These are phyloP conservation scores for Ceratocystis albifundus DNA, from an alignment of 2,329 filamentous ascomycete species.

Conservation along the genomic window DNA sequence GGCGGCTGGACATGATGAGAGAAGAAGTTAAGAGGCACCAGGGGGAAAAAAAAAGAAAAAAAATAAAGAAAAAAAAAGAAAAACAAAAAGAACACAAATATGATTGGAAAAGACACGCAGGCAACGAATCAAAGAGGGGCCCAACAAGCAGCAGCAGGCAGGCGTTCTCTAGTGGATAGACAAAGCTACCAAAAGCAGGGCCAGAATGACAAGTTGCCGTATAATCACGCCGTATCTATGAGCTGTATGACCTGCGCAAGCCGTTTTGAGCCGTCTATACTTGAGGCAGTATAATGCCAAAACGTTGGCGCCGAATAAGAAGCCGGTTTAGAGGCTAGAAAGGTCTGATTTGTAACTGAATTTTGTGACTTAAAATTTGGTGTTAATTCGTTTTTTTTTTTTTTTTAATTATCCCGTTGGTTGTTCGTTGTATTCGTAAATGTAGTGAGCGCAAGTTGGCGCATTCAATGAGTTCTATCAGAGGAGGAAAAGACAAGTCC, in stretches of 20 bases:
- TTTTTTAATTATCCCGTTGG: background rate
- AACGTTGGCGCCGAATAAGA: no score
- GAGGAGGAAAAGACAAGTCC: background rate
- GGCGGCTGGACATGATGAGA: slow-evolving; percentile 35
- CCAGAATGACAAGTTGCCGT: no score
- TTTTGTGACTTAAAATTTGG: no score
- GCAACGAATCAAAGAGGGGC: background rate
- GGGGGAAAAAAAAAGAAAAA: background rate
- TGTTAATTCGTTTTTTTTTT: background rate
- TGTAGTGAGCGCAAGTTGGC: background rate
- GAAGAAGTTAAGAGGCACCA: background rate
- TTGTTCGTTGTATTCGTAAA: background rate
- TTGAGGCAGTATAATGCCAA: no score
- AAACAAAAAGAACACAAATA: background rate
- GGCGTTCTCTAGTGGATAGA: background rate
- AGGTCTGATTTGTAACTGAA: no score
- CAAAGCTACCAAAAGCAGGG: background rate
- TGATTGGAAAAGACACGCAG: background rate
- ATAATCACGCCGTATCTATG: no score
- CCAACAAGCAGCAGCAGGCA: background rate
- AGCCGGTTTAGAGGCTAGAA: no score
- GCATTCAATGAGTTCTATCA: background rate
- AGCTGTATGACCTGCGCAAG: no score
- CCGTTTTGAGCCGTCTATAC: no score
- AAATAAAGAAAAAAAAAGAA: background rate